A percentile compares a stretch with the other conserved stretches of the same genome.
These are phyloP conservation scores for Panaeolus papilionaceus DNA, from an alignment of 768 basidiomycete species.

Conservation along the genomic window DNA sequence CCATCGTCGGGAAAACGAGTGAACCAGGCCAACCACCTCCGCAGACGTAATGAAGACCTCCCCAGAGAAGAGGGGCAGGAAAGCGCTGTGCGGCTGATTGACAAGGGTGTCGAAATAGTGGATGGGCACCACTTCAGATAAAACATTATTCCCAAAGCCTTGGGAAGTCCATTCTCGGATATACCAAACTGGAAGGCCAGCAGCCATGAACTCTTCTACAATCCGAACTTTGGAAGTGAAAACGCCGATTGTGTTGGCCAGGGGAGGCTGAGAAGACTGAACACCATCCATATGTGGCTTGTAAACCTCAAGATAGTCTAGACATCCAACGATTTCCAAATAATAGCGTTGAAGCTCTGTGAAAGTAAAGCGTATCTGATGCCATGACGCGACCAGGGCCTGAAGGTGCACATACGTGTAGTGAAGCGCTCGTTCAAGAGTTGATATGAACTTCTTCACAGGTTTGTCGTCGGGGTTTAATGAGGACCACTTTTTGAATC, in stretches of 20 bases:
- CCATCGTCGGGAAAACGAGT: conserved; percentile 4
- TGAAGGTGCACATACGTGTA: conserved; percentile 8
- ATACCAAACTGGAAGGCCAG: conserved; percentile 17
- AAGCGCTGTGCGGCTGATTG: background rate
- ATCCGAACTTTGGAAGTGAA: conserved; percentile 1
- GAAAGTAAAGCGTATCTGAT: conserved; percentile 10
- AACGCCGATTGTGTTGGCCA: background rate
- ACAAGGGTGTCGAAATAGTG: background rate
- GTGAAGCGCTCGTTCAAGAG: conserved; percentile 11
- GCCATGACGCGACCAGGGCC: background rate
- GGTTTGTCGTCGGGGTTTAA: background rate
- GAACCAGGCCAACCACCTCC: background rate
- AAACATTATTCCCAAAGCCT: conserved; percentile 11
- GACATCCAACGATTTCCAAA: conserved; percentile 3
- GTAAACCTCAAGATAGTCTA: conserved; percentile 18
- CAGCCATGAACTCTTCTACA: conserved; percentile 14
- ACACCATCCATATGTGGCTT: background rate
- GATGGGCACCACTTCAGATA: background rate
- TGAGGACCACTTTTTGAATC: background rate
- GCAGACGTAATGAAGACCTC: background rate
- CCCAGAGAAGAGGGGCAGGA: background rate
- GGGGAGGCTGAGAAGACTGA: background rate
- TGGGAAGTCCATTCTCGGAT: background rate
- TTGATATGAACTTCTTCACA: conserved; percentile 12
- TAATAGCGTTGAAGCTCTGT: conserved; percentile 18